These are phyloP conservation scores for Graphilbum fragrans DNA, from an alignment of 2,329 filamentous ascomycete species.

Conservation along the genomic window DNA sequence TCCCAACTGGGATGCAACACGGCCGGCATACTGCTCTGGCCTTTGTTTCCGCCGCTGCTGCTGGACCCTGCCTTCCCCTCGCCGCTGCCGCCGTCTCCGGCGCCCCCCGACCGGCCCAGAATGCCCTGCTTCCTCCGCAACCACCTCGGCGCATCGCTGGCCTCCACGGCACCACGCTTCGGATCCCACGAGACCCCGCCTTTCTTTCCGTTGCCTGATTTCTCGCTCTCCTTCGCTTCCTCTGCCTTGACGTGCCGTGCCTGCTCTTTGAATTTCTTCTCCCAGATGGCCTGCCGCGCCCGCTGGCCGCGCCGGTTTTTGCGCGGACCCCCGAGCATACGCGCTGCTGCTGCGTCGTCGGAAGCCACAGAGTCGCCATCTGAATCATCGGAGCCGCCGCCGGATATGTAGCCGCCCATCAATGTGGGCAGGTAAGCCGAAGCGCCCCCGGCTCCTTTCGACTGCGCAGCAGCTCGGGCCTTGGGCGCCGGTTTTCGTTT, in stretches of 20 bases:
- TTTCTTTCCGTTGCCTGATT: conserved; percentile 22
- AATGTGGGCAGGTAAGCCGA: conserved; percentile 65
- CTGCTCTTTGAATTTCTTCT: conserved; percentile 63
- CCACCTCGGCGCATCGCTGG: conserved; percentile 32
- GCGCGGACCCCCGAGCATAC: conserved; percentile 34
- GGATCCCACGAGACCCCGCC: conserved; percentile 40
- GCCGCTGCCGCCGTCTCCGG: conserved; percentile 4
- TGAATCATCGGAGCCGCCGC: conserved; percentile 60
- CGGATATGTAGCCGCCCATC: conserved; percentile 70
- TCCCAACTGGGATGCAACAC: conserved; percentile 54
- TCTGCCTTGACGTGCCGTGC: conserved; percentile 56
- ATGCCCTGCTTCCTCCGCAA: conserved; percentile 14
- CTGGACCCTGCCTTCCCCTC: conserved; percentile 10
- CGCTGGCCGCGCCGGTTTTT: conserved; percentile 65
- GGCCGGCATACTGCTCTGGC: conserved; percentile 19
- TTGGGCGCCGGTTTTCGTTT: background rate
- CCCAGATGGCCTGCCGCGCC: conserved; percentile 66
- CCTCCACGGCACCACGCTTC: conserved; percentile 40
- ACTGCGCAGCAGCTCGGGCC: background rate
- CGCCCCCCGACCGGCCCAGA: conserved; percentile 5
- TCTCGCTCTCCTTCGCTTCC: conserved; percentile 43
- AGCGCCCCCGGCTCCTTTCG: conserved; percentile 37
- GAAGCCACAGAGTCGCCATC: conserved; percentile 37
- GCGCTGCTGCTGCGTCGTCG: conserved; percentile 38
- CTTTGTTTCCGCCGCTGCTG: background rate